A percentile compares a stretch with the other conserved stretches of the same genome.
Evolutionary conservation across 2,329 filamentous ascomycete genomes (phyloP).

Genomic region (Metarhizium robertsii): DNA sequence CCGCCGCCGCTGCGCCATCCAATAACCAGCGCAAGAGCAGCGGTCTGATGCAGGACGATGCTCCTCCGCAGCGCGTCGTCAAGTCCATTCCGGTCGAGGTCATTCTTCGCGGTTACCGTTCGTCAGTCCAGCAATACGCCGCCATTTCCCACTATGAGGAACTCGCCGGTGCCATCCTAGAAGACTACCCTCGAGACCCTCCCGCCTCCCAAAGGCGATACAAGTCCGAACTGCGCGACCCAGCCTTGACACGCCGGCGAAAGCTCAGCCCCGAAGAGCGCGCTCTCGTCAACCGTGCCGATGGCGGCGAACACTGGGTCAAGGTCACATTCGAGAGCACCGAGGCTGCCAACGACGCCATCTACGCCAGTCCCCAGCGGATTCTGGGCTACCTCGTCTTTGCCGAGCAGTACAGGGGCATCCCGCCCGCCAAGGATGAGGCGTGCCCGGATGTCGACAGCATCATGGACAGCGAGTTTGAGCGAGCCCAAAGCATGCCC

Average conservation of each 20-base stretch:
- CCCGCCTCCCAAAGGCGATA: conserved; percentile 61
- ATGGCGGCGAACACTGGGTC: conserved; percentile 86
- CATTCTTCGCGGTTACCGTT: conserved; percentile 72
- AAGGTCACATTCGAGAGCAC: conserved; percentile 73
- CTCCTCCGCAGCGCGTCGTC: conserved; percentile 23
- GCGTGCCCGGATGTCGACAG: conserved; percentile 46
- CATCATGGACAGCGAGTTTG: conserved; percentile 20
- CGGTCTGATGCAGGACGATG: conserved; percentile 29
- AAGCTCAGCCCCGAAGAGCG: conserved; percentile 65
- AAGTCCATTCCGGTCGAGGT: conserved; percentile 56
- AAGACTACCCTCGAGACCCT: conserved; percentile 87
- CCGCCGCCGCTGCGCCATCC: conserved; percentile 18
- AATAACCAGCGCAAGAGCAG: conserved; percentile 26
- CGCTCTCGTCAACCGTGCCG: conserved; percentile 69
- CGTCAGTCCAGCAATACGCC: conserved; percentile 63
- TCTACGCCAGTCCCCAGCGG: conserved; percentile 61
- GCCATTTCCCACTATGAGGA: conserved; percentile 83
- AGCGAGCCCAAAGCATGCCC: conserved; percentile 28
- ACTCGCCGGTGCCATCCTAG: conserved; percentile 77
- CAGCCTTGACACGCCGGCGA: conserved; percentile 56
- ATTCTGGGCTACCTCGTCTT: conserved; percentile 62
- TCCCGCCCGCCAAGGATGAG: conserved; percentile 54
- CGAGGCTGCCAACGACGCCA: conserved; percentile 60
- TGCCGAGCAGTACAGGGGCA: conserved; percentile 60
- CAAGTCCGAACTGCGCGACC: conserved; percentile 64